Evolutionary conservation across 2,329 filamentous ascomycete genomes (phyloP), one percentile per base, ranked within the genome.

Genomic region (Pestalotiopsis sp.): DNA sequence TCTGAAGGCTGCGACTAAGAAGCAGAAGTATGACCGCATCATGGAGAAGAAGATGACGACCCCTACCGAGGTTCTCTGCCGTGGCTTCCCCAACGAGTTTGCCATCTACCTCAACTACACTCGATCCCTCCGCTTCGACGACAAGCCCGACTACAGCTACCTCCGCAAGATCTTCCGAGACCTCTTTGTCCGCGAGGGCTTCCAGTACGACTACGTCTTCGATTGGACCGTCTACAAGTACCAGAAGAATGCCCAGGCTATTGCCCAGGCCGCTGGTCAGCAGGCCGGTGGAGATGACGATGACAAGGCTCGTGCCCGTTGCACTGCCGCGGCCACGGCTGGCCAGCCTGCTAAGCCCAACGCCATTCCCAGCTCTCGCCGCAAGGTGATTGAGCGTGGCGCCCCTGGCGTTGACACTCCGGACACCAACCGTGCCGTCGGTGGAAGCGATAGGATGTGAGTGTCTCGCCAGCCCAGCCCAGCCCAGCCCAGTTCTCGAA

Each of bases 21-120:
- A 98, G 91, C 95, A 98, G 87, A 99, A 99, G 87, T 98, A 99
- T 81, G 96, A 99, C 85, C 91, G 95, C 74, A 99, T 99, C 85
- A 98, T 98, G 95, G 96, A 99, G 89, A 99, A 99, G 92, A 99
- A 99, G 94, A 98, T 98, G 96, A 99, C 96, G 14, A 99, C 96
- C 3, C 95, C 96, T 9, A 98, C 95, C 76, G 95, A 99, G 84
- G 95, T 98, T 63, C 93, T 99, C 64, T 99, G 96, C 91, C 94
- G 95, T 82, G 96, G 96, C 75, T 98, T 99, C 87, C 96, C 96
- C 77, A 98, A 98, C 83, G 96, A 99, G 85, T 99, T 99, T 77
- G 95, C 95, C 86, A 98, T 98, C 83, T 99, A 99, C 84, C 89
- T 99, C 72, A 98, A 98, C 91, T 98, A 99, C 88, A 98, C 95